Evolutionary conservation across 257 asterid species (phyloP).

Genomic region (Echites panduratus): DNA sequence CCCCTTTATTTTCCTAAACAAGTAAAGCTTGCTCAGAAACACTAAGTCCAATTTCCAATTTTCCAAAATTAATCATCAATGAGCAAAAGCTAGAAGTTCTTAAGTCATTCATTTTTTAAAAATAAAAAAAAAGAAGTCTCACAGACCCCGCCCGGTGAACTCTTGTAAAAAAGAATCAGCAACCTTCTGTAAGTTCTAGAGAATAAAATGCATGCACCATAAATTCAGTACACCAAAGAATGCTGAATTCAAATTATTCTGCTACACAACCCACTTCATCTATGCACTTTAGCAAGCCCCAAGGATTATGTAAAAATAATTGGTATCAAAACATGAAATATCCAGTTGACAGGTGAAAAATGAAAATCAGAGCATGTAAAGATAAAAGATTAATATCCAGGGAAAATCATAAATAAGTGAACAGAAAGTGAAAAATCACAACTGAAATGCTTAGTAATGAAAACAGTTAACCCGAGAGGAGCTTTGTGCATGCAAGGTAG

Average conservation of each 20-base stretch:
- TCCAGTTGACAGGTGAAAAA: neutral
- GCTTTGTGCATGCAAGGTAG: conserved; percentile 8
- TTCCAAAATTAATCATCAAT: neutral
- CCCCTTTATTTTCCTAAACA: neutral
- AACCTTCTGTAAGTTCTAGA: neutral
- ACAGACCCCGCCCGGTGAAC: neutral
- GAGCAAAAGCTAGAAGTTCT: neutral
- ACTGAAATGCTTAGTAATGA: neutral
- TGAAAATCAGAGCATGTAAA: neutral
- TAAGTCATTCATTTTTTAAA: neutral
- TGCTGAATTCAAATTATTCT: neutral
- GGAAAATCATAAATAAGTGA: neutral
- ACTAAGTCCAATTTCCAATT: neutral
- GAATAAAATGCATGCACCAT: neutral
- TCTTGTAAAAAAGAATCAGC: neutral
- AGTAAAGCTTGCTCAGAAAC: neutral
- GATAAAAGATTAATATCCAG: neutral
- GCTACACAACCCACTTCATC: neutral
- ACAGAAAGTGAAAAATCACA: neutral
- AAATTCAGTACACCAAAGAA: neutral
- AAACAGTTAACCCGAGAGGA: neutral
- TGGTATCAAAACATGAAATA: neutral
- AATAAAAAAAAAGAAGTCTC: neutral
- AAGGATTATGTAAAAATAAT: neutral
- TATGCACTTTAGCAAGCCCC: neutral